Evolutionary conservation across 75 land plant genomes (phyloP).

Genomic region (Adiantum capillusveneris): DNA sequence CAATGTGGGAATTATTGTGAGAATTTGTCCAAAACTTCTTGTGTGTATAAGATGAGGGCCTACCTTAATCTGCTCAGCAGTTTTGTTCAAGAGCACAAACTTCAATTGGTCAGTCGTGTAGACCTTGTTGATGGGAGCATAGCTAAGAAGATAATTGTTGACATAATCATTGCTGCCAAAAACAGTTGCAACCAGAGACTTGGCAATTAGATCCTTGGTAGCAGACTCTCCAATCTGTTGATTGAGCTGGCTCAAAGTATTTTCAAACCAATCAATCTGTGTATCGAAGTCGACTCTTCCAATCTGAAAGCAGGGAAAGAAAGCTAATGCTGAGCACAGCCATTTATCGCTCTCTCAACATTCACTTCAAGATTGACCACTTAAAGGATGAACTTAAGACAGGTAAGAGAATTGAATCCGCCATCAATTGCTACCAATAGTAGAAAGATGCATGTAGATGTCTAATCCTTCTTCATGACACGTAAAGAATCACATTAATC

Average conservation of each 20-base stretch:
- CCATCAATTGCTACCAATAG: no score
- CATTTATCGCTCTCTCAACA: no score
- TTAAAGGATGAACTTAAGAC: no score
- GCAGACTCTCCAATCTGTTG: constrained; percentile 37
- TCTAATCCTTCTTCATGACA: no score
- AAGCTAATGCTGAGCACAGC: no score
- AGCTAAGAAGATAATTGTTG: constrained; percentile 69
- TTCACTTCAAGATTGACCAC: no score
- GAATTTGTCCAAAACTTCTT: no score
- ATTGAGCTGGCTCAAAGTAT: constrained; percentile 33
- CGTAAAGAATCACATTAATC: neutral
- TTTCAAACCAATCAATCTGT: constrained; percentile 41
- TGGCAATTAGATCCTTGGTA: constrained; percentile 22
- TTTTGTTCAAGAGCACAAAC: constrained; percentile 5
- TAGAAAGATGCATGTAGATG: no score
- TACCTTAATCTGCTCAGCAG: neutral
- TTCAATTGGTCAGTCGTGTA: constrained; percentile 44
- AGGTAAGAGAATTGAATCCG: no score
- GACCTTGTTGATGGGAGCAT: constrained; percentile 32
- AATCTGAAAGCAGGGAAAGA: constrained; percentile 45
- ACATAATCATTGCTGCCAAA: constrained; percentile 77
- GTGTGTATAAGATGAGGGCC: no score
- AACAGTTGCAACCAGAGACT: constrained; percentile 19
- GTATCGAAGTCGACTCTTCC: constrained; percentile 48
- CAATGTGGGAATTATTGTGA: no score